Base-by-base conservation (phyloP, 768 basidiomycete species). In the Termitomyces sp. region DNA sequence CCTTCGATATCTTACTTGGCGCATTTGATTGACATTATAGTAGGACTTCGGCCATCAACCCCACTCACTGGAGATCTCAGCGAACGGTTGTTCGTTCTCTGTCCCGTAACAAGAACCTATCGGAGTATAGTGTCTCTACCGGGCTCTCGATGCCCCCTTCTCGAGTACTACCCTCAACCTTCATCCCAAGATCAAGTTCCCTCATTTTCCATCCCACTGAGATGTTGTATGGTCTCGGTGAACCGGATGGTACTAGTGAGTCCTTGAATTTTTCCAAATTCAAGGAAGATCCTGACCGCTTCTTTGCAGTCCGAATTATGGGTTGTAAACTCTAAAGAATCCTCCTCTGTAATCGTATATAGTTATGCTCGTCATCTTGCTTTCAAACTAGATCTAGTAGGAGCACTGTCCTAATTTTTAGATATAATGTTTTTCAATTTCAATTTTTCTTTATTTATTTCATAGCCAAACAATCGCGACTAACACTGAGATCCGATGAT, bases 131-230 rank as follows among this genome's bases (percentile, higher is more conserved):
- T 57, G 65, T 87, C 16, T 67, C 78, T 11, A 87, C 85, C 8
- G 84, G 85, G 7, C 73, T 89, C 27, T 71, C 74, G 11, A 68
- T 77, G 11, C 79, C 78, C 48, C 83, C 84, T n/a, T 69, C 80
- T n/a, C 79, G 84, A 46, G 74, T 74, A 7, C 66, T 77, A 40
- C 81, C 83, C 7, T 84, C 83, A 25, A 74, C 82, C 9, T 87
- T 77, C 65, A 84, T 86, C 54, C 84, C 85, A 42, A 75, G 84
- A 59, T 74, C 72, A 56, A 85, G 82, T 43, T 85, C 87, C 31
- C 72, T 93, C 49, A 76, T 80, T 2, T 95, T 94, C 79, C 92
- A 95, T 67, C 92, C 92, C 12, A 78, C 83, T 59, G 90, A 95
- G 69, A 93, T 94, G 92, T 68, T 94, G 61, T 89, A 84, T 63